Conservation (phyloP, 2,329 filamentous ascomycete species). For the Phialophora expanda region DNA sequence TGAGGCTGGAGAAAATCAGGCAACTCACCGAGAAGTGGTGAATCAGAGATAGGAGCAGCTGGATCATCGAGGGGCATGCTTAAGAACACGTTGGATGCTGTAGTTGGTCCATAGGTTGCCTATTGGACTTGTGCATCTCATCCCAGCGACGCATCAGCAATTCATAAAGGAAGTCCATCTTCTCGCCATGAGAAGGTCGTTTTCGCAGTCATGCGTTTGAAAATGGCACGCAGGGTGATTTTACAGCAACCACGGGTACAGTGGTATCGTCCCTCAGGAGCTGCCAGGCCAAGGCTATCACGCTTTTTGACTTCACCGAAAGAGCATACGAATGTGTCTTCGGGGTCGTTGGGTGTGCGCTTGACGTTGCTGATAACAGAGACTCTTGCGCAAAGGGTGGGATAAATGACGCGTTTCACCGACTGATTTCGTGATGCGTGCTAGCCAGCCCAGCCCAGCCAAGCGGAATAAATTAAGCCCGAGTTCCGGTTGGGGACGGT, state of each 20-base stretch:
- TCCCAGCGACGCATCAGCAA: neutral
- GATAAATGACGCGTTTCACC: neutral
- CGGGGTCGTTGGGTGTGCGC: no score
- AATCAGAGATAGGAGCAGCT: neutral
- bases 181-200: no score
- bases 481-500: neutral
- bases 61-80: neutral
- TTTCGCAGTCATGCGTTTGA: no score
- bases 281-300: no score
- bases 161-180: neutral
- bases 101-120: neutral
- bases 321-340: no score
- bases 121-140: neutral
- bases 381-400: neutral
- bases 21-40: slow-evolving; percentile 21
- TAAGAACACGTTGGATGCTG: slow-evolving; percentile 13
- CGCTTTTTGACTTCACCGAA: no score
- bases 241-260: no score
- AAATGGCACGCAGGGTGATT: no score
- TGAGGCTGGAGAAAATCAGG: slow-evolving; percentile 68
- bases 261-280: no score
- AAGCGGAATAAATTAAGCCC: neutral
- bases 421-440: neutral
- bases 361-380: neutral
- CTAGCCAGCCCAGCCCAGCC: neutral